A percentile compares a stretch with the other conserved stretches of the same genome.
Conservation (phyloP, 176 grass and related monocot species). For the Oryza punctata region DNA sequence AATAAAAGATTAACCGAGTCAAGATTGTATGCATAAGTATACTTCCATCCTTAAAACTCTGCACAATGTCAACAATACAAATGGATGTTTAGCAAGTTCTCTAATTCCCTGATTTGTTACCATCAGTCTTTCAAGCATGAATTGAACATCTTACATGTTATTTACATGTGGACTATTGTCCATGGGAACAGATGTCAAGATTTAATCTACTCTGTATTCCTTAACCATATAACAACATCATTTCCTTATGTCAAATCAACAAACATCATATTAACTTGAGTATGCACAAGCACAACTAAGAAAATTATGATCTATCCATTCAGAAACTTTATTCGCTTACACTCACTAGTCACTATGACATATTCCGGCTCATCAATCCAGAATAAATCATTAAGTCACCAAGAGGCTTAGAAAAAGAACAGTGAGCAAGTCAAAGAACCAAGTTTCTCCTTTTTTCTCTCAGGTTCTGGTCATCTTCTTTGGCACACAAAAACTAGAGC, state of each 20-base stretch:
- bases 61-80: slow-evolving; percentile 11
- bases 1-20: slow-evolving; percentile 16
- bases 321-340: neutral
- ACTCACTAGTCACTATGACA: slow-evolving; percentile 12
- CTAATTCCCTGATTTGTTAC: neutral
- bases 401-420: slow-evolving; percentile 1
- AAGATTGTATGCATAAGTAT: slow-evolving; percentile 21
- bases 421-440: neutral
- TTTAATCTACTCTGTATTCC: neutral
- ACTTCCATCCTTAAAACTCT: slow-evolving; percentile 6
- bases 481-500: slow-evolving; percentile 18
- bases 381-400: slow-evolving; percentile 13
- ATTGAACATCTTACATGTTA: slow-evolving; percentile 20
- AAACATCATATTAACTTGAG: slow-evolving; percentile 13
- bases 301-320: neutral
- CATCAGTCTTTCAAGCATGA: slow-evolving; percentile 14
- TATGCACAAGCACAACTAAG: neutral
- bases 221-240: neutral
- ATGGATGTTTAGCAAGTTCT: slow-evolving; percentile 23
- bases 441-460: neutral
- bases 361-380: slow-evolving; percentile 11
- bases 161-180: neutral
- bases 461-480: slow-evolving; percentile 21
- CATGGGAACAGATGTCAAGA: slow-evolving; percentile 30
- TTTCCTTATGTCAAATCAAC: slow-evolving; percentile 8